Conservation (phyloP, 257 asterid genomes). For the Petrea volubilis region DNA sequence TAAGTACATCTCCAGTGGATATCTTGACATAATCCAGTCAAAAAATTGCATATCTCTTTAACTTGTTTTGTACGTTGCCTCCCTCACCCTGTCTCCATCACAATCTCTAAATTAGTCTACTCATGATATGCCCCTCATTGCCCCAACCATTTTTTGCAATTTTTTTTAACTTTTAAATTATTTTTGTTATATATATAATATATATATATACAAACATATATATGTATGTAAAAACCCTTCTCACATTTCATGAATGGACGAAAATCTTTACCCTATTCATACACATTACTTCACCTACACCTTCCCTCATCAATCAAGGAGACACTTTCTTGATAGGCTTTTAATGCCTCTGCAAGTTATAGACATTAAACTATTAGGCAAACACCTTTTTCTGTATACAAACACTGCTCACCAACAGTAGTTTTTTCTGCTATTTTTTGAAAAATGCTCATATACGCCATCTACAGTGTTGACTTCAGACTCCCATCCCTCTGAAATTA, state of each 20-base stretch:
- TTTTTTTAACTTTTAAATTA: too few relatives aligned
- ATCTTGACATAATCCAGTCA: too few relatives aligned
- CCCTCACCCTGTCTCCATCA: background rate
- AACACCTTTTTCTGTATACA: background rate
- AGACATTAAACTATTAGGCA: background rate
- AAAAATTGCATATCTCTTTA: background rate
- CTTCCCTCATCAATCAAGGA: background rate
- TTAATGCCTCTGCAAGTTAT: conserved; percentile 20
- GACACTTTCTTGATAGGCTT: conserved; percentile 17
- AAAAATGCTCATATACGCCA: background rate
- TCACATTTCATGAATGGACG: too few relatives aligned
- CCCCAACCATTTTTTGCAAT: background rate
- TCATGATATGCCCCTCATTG: background rate
- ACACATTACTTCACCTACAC: background rate
- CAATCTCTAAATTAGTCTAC: background rate
- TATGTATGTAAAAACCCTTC: too few relatives aligned
- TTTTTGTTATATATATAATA: too few relatives aligned
- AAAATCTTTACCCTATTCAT: background rate
- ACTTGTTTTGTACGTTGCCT: conserved; percentile 12
- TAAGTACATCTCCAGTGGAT: too few relatives aligned
- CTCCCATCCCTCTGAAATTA: background rate
- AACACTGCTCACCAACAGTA: conserved; percentile 31
- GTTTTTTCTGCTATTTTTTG: background rate
- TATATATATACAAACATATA: too few relatives aligned
- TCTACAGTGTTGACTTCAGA: conserved; percentile 28